Percentiles rank a stretch among this genome's conserved stretches.
phyloP scores from a whole-genome alignment of 2,329 filamentous ascomycete species.

The Aspergillus sp. region DNA sequence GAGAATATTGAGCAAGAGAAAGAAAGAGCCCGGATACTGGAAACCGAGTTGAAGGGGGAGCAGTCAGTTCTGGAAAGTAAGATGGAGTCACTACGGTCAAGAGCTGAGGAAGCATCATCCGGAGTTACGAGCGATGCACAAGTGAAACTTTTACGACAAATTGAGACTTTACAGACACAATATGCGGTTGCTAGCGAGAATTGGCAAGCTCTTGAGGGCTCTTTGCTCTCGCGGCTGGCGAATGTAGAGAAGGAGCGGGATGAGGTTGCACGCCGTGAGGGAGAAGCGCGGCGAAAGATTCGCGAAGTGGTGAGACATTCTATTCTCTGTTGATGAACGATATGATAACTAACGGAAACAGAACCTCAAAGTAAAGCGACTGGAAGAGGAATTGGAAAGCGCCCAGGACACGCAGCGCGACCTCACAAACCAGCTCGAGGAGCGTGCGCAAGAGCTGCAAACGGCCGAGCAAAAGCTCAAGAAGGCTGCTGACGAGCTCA shows the following conservation, averaged over 20 bases:
- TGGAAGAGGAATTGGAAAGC: slow-evolving; percentile 83
- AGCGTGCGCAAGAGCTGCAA: slow-evolving; percentile 64
- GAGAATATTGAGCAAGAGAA: slow-evolving; percentile 74
- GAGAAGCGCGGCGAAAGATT: slow-evolving; percentile 85
- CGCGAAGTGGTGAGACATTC: slow-evolving; percentile 73
- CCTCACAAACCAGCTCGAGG: slow-evolving; percentile 62
- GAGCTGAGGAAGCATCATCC: slow-evolving; percentile 87
- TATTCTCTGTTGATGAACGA: background rate
- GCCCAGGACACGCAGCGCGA: slow-evolving; percentile 51
- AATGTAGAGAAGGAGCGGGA: slow-evolving; percentile 89
- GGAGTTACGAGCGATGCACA: slow-evolving; percentile 80
- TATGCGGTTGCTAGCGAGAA: slow-evolving; percentile 94
- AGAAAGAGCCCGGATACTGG: slow-evolving; percentile 69
- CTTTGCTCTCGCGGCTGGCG: slow-evolving; percentile 74
- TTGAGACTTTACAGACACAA: slow-evolving; percentile 94
- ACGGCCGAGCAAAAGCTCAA: slow-evolving; percentile 47
- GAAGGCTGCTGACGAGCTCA: slow-evolving; percentile 64
- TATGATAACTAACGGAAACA: slow-evolving; percentile 38
- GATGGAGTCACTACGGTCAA: slow-evolving; percentile 81
- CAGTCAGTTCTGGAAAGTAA: slow-evolving; percentile 79
- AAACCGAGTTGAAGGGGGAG: slow-evolving; percentile 82
- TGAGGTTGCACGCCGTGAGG: slow-evolving; percentile 80
- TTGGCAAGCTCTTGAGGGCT: slow-evolving; percentile 95
- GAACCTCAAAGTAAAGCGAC: slow-evolving; percentile 68
- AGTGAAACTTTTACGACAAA: slow-evolving; percentile 86